Conservation (phyloP, 2,329 filamentous ascomycete species). For the Fusarium illudens region DNA sequence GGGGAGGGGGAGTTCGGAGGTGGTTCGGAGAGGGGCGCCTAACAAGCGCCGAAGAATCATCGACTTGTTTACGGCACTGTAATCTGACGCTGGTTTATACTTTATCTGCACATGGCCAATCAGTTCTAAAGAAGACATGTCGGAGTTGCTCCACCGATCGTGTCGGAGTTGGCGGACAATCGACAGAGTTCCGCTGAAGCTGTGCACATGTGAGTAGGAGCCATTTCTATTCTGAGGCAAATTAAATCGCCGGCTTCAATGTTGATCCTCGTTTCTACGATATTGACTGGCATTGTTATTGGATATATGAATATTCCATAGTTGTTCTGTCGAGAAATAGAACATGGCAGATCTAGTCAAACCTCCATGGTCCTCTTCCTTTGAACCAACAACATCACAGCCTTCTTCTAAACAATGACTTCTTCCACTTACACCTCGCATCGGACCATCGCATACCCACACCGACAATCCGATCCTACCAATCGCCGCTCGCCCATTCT, state of each 20-base stretch:
- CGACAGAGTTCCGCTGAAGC: not conserved
- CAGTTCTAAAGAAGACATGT: not conserved
- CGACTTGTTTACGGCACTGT: not conserved
- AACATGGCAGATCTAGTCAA: no score
- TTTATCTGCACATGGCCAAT: not conserved
- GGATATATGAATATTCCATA: not conserved
- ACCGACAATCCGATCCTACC: not conserved
- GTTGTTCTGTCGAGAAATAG: not conserved
- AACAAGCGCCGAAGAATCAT: not conserved
- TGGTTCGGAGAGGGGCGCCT: conserved; percentile 21
- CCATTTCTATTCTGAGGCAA: not conserved
- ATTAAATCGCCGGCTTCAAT: not conserved
- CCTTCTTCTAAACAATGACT: not conserved
- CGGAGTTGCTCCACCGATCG: not conserved
- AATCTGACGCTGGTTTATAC: not conserved
- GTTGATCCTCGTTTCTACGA: not conserved
- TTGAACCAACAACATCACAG: not conserved
- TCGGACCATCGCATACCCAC: not conserved
- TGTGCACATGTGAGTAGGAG: not conserved
- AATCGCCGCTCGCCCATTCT: not conserved
- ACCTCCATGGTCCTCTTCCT: no score
- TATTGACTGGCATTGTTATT: not conserved
- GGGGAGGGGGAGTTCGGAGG: conserved; percentile 13
- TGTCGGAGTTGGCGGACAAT: not conserved
- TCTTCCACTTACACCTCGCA: not conserved